Base-by-base conservation (phyloP, 1,284 basidiomycete species). In the Trichosporon inkin region DNA sequence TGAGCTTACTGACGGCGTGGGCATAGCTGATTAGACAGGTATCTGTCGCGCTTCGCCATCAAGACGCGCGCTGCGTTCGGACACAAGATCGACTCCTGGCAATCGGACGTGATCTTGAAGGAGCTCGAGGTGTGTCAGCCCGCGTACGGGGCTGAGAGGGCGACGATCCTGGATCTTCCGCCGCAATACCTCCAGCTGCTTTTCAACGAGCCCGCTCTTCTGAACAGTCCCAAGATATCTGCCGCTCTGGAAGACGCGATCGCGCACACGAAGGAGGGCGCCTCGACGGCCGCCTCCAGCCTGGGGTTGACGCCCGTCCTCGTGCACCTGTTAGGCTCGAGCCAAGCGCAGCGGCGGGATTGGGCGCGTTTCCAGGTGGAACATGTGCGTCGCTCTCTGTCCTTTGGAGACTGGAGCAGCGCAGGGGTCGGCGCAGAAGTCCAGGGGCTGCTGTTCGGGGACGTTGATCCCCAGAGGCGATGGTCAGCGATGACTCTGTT, bases 41-140 rank as follows among this genome's bases (percentile, higher is more conserved):
- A 77, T 55, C 68, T 80, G 34, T 67, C 68, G 17, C 60, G 66
- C 11, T 76, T 72, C 81, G 71, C 77, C 0, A 28, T 61, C 0
- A 41, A 62, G 16, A 70, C 67, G 34, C 71, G 88, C 44, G 72
- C 79, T 16, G 78, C 76, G 41, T 93, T 93, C 75, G 88, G 86
- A 69, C 66, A 67, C 8, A 82, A 75, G n/a, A 85, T 90, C 49
- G 84, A 87, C 60, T 72, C 79, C 39, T 92, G 88, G 86, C 88
- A 92, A 68, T 52, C 62, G 0, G 56, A 19, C 2, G 40, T 75
- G 11, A 66, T 76, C 13, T 37, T 68, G 2, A 24, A 54, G 1
- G 66, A 71, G 56, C 44, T 64, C 10, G 54, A 61, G 38, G 55
- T 60, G 16, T 59, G 56, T 17, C 32, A 58, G 16, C 40, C 60